Evolutionary conservation across 202 grass and related monocot genomes (phyloP), one percentile per base, ranked within the genome.

Genomic region (Dendrocalamus latiflorus): DNA sequence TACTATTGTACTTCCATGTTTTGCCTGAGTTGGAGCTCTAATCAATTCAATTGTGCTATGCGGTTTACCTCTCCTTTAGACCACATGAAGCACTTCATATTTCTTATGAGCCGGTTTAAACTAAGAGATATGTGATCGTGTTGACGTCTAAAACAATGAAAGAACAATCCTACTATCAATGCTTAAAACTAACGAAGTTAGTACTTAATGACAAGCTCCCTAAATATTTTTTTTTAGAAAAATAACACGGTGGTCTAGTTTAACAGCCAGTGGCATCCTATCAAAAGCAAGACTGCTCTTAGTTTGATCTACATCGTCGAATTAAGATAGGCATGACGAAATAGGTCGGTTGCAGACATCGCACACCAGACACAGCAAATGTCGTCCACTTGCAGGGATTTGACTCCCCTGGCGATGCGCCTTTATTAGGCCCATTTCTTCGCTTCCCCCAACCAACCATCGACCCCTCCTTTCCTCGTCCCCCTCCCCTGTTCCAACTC

Each of bases 391-490:
- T 14, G 17, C 59, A 9, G 59, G 76, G 68, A 54, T 50, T 68
- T 41, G 49, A 18, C 72, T 59, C 26, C 45, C 6, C 47, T 54
- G 3, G 26, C 75, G 18, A 33, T 70, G 6, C 63, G 25, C 57
- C 18, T 83, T 82, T 74, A 44, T 79, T 58, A 41, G 66, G 57
- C 24, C 79, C 59, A 45, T 66, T 65, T 81, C 71, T 36, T 22
- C 13, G n/a, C 25, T 14, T 48, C 16, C 59, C 16, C 50, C 18
- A 54, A 16, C 65, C 72, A 30, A n/a, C 65, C 72, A 30, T 63
- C 55, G 47, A 1, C 21, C 34, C 34, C 47, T 39, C 14, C 22
- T 33, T 25, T 10, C 56, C 56, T 30, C 28, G 28, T 30, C 28
- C 28, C 28, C 28, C 28, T 45, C 20, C 56, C 50, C 60, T 16